phyloP scores from a whole-genome alignment of 108 stramenopile species.

The Cafeteria roenbergensis region DNA sequence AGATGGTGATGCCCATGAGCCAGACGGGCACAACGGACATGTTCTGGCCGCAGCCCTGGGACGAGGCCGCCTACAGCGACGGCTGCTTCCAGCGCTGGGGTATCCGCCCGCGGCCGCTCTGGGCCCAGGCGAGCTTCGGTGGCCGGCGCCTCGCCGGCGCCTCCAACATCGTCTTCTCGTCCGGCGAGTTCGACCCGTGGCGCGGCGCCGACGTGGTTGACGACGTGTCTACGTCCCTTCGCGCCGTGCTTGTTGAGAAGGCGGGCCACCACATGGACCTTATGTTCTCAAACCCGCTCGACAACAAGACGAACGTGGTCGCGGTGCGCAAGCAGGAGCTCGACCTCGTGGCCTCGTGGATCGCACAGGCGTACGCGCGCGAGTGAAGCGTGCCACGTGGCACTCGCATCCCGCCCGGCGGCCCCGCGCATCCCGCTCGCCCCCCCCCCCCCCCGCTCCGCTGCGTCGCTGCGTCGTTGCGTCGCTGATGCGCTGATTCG shows the following conservation, averaged over 20 bases:
- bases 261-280: slow-evolving; percentile 75
- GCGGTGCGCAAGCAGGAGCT: slow-evolving; percentile 16
- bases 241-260: slow-evolving; percentile 50
- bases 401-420: too few species aligned
- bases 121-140: slow-evolving; percentile 52
- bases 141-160: slow-evolving; percentile 27
- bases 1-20: slow-evolving; percentile 37
- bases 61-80: slow-evolving; percentile 11
- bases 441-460: too few species aligned
- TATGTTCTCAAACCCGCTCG: slow-evolving; percentile 49
- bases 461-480: too few species aligned
- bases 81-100: slow-evolving; percentile 23
- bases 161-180: slow-evolving; percentile 70
- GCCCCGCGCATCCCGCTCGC: too few species aligned
- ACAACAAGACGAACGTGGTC: slow-evolving; percentile 32
- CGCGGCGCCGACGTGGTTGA: slow-evolving; percentile 48
- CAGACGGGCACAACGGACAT: slow-evolving; percentile 33
- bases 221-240: slow-evolving; percentile 15
- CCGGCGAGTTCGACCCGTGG: slow-evolving; percentile 75
- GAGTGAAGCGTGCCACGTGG: too few species aligned
- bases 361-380: not conserved
- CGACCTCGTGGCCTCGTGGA: slow-evolving; percentile 13
- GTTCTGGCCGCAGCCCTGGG: slow-evolving; percentile 33
- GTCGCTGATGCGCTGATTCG: too few species aligned
- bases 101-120: slow-evolving; percentile 36